Evolutionary conservation across 345 rosid species (phyloP), one percentile per base, ranked within the genome.

Genomic region (Aethionema arabicum): DNA sequence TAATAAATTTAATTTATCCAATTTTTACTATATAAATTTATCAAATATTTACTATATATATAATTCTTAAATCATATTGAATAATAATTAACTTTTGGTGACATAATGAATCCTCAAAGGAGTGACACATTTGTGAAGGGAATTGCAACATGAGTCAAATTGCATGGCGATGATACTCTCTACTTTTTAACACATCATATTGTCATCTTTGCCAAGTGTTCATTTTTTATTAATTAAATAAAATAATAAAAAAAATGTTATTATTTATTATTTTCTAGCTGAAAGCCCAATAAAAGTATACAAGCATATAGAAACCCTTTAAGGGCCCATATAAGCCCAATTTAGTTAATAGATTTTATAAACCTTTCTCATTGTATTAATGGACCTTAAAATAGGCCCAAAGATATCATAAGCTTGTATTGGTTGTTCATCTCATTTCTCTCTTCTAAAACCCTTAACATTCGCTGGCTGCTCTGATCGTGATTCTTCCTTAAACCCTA

Each of bases 81-180:
- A 21, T 21, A 21, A 21, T 21, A 21, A 2, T 21, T 21, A 27
- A 64, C 6, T 36, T 1, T 1, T 21, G 46, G 54, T 10, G 36
- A 61, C 10, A n/a, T 4, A 7, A 33, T 8, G 40, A 47, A 42
- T 56, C 42, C 41, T 49, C 48, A 29, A 4, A 57, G 38, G 56
- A 52, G 21, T 65, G 75, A 72, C 70, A 65, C 71, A 45, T 72
- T 21, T 47, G 36, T 57, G 55, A 35, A 13, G 32, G 33, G 16
- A 50, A 58, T 15, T 32, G 40, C 43, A 14, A 56, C 70, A 51
- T 7, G 45, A 61, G 67, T 61, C 67, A 7, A 49, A 61, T 15
- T 72, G 76, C 76, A 65, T 72, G 71, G 67, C 71, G 7, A 65
- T 32, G 35, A 32, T 31, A 45, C 36, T 6, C 63, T 27, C 37